phyloP scores from a whole-genome alignment of 1,284 basidiomycete genomes.

The Amylostereum areolatum region DNA sequence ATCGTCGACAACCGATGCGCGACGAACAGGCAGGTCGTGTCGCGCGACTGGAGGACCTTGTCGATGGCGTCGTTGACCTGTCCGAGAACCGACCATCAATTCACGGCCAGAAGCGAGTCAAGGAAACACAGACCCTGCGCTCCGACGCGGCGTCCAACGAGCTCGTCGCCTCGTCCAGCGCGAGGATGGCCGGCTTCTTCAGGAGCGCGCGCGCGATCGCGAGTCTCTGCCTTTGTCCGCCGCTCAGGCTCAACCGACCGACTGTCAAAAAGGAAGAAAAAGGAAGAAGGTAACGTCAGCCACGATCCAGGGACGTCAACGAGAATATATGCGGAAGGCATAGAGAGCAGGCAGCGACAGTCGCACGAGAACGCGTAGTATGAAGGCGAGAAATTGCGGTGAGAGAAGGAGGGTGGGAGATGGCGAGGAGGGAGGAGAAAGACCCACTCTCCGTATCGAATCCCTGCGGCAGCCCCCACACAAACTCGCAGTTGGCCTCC shows the following conservation, averaged over 20 bases:
- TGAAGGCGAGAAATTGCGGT: no score
- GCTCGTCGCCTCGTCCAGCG: conserved; percentile 80
- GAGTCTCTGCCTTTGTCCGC: conserved; percentile 57
- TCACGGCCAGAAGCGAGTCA: not conserved
- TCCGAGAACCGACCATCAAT: conserved; percentile 2
- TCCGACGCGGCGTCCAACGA: conserved; percentile 90
- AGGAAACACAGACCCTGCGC: conserved; percentile 42
- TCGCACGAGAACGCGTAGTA: no score
- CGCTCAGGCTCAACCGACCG: conserved; percentile 67
- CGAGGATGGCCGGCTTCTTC: conserved; percentile 78
- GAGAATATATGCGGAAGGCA: no score
- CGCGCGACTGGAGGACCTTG: conserved; percentile 69
- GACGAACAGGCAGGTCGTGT: conserved; percentile 85
- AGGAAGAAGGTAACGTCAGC: no score
- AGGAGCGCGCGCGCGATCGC: conserved; percentile 80
- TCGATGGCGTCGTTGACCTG: conserved; percentile 90
- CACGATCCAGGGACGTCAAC: no score
- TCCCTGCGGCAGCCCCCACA: conserved; percentile 86
- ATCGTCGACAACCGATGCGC: conserved; percentile 86
- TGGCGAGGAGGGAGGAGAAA: no score
- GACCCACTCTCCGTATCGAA: conserved; percentile 68
- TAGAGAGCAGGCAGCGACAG: no score
- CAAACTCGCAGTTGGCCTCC: conserved; percentile 93
- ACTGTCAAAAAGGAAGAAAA: conserved; percentile 49
- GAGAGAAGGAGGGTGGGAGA: no score